Evolutionary conservation across 2,329 filamentous ascomycete genomes (phyloP).

Genomic region (Cercospora janseana): DNA sequence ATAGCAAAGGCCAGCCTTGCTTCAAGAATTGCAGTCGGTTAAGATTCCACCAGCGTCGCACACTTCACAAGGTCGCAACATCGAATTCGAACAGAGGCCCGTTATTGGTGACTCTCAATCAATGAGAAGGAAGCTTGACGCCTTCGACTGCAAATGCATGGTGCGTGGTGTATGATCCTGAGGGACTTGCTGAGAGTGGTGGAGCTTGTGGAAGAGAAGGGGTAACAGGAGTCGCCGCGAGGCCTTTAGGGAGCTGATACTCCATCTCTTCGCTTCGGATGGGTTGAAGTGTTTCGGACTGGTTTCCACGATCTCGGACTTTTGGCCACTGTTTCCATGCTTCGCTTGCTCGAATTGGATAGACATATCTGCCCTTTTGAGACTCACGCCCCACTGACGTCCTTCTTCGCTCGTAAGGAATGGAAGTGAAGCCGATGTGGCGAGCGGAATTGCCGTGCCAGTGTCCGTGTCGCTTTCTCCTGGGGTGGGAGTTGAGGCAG

Average conservation of each 20-base stretch:
- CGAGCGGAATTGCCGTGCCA: conserved; percentile 15
- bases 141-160: conserved; percentile 8
- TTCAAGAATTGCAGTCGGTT: conserved; percentile 16
- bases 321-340: background rate
- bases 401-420: conserved; percentile 8
- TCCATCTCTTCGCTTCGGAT: conserved; percentile 12
- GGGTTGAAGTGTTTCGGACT: conserved; percentile 18
- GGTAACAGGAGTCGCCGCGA: conserved; percentile 11
- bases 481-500: conserved; percentile 15
- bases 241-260: conserved; percentile 14
- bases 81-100: conserved; percentile 17
- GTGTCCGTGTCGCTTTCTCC: conserved; percentile 18
- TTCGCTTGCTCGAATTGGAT: conserved; percentile 9
- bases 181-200: conserved; percentile 1
- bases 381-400: conserved; percentile 6
- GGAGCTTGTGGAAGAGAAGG: background rate
- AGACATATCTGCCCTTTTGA: conserved; percentile 19
- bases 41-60: background rate
- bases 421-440: conserved; percentile 17
- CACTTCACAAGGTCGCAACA: conserved; percentile 17
- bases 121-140: conserved; percentile 10
- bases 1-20: conserved; percentile 20
- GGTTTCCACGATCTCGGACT: conserved; percentile 16
- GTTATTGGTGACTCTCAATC: background rate
- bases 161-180: conserved; percentile 4